phyloP scores from a whole-genome alignment of 2,329 filamentous ascomycete species.

The Akanthomyces dipterigenus region DNA sequence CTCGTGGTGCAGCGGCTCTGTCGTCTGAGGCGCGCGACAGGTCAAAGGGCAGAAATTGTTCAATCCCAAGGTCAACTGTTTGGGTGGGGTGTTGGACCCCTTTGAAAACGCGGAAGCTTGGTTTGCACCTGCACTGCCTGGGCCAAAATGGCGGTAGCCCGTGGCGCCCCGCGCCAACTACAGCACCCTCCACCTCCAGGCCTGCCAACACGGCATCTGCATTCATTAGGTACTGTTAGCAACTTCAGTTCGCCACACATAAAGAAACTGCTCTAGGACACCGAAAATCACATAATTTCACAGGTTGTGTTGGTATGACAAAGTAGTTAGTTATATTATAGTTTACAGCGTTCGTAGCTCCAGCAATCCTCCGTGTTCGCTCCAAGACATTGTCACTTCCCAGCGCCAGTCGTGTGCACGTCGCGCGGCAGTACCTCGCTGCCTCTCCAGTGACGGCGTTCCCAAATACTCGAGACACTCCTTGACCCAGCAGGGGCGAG shows the following conservation, averaged over 20 bases:
- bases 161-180: constrained; percentile 1
- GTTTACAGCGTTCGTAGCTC: constrained; percentile 2
- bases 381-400: neutral
- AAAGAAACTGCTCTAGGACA: neutral
- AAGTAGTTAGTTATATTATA: neutral
- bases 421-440: neutral
- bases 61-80: constrained; percentile 5
- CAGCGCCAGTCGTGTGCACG: neutral
- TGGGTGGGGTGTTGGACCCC: constrained; percentile 10
- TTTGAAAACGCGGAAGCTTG: constrained; percentile 7
- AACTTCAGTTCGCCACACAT: neutral
- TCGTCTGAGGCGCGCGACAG: constrained; percentile 1
- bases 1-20: neutral
- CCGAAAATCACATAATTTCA: neutral
- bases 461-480: neutral
- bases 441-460: neutral
- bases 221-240: neutral
- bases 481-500: neutral
- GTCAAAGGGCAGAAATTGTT: constrained; percentile 10
- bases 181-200: neutral
- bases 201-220: neutral
- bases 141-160: constrained; percentile 3
- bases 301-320: neutral
- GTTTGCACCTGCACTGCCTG: constrained; percentile 6
- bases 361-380: neutral